Conservation (phyloP, 305 asterid species). For the Solanum chacoense region DNA sequence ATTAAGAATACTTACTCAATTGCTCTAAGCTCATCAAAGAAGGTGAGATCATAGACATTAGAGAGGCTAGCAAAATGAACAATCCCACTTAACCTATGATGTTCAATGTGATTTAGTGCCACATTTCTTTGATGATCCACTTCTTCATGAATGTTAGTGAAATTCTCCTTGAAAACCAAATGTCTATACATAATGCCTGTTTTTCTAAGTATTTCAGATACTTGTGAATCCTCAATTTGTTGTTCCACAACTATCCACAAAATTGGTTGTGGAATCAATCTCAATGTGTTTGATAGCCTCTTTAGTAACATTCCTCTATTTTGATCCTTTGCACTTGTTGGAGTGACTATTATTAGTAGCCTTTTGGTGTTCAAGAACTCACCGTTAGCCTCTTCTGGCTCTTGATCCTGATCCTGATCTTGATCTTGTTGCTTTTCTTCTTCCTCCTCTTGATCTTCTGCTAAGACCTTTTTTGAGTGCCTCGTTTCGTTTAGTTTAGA, state of each 20-base stretch:
- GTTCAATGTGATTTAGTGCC: constrained; percentile 83
- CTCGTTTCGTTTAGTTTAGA: not conserved
- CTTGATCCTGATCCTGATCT: not conserved
- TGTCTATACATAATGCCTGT: constrained; percentile 86
- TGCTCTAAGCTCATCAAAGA: constrained; percentile 70
- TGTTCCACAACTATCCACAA: constrained; percentile 84
- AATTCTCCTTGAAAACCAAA: constrained; percentile 65
- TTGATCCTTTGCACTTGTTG: constrained; percentile 34
- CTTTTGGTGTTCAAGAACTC: constrained; percentile 19
- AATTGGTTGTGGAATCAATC: constrained; percentile 60
- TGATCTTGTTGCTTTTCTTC: not conserved
- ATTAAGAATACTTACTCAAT: constrained; percentile 49
- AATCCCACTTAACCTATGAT: constrained; percentile 74
- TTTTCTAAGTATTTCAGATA: constrained; percentile 35
- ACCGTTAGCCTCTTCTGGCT: not conserved
- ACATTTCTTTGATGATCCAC: constrained; percentile 74
- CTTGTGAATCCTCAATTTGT: constrained; percentile 31
- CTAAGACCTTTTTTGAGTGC: not conserved
- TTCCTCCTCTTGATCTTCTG: not conserved
- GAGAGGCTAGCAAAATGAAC: constrained; percentile 83
- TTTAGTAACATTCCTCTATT: constrained; percentile 30
- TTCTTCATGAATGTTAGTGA: constrained; percentile 45
- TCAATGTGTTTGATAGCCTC: constrained; percentile 61
- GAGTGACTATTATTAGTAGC: constrained; percentile 57
- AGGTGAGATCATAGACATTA: constrained; percentile 63